A percentile compares a stretch with the other conserved stretches of the same genome.
Conservation (phyloP, 306 rosid genomes). For the Gastrolobium villosum region DNA sequence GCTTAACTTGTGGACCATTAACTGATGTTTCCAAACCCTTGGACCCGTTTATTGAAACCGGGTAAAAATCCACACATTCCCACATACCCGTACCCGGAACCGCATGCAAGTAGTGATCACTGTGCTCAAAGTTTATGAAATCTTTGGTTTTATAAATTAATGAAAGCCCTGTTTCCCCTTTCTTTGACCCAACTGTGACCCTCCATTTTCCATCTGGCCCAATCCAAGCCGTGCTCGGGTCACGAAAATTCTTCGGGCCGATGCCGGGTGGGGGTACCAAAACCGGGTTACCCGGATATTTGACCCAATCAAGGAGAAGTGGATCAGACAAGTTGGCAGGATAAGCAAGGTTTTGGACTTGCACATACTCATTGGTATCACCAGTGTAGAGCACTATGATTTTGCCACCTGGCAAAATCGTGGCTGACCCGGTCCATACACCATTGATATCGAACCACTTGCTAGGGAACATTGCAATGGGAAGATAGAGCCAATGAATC, state of each 20-base stretch:
- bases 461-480: slow-evolving; percentile 74
- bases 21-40: slow-evolving; percentile 72
- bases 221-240: slow-evolving; percentile 77
- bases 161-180: slow-evolving; percentile 51
- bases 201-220: slow-evolving; percentile 81
- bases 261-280: slow-evolving; percentile 70
- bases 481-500: slow-evolving; percentile 88
- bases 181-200: slow-evolving; percentile 62
- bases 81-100: slow-evolving; percentile 91
- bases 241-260: slow-evolving; percentile 62
- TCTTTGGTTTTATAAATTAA: slow-evolving; percentile 64
- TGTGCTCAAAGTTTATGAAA: slow-evolving; percentile 55
- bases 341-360: slow-evolving; percentile 81
- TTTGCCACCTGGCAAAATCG: slow-evolving; percentile 67
- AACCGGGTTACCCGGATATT: slow-evolving; percentile 72
- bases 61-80: slow-evolving; percentile 90
- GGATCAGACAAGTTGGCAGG: slow-evolving; percentile 87
- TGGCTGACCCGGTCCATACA: slow-evolving; percentile 91
- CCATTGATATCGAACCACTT: slow-evolving; percentile 73
- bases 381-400: slow-evolving; percentile 79
- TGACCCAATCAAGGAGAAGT: slow-evolving; percentile 80
- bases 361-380: slow-evolving; percentile 59
- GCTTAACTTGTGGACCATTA: slow-evolving; percentile 62
- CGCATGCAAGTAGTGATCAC: slow-evolving; percentile 54
- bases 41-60: slow-evolving; percentile 62